Evolutionary conservation across 2,329 filamentous ascomycete species (phyloP).

Genomic region (Ceratocystiopsis minuta): DNA sequence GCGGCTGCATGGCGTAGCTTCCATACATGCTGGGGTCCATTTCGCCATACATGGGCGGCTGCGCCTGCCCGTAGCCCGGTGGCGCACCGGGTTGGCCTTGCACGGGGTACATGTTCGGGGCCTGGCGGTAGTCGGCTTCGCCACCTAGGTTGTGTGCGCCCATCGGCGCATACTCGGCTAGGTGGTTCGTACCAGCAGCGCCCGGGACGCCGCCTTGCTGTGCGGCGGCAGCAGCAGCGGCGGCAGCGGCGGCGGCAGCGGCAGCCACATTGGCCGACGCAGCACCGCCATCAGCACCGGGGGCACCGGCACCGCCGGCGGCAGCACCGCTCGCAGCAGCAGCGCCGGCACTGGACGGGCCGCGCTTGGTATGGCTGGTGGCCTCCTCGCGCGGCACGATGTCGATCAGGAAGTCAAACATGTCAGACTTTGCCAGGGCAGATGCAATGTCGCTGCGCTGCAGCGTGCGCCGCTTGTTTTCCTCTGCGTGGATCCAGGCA

Average conservation of each 20-base stretch:
- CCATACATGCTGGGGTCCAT: constrained; percentile 66
- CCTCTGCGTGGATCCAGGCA: constrained; percentile 97
- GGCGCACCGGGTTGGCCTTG: constrained; percentile 58
- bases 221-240: constrained; percentile 26
- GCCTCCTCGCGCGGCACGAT: constrained; percentile 95
- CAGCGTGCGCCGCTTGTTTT: constrained; percentile 91
- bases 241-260: constrained; percentile 8
- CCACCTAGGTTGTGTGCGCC: constrained; percentile 43
- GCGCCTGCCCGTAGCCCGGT: constrained; percentile 58
- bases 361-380: constrained; percentile 63
- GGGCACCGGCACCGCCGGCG: constrained; percentile 3
- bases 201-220: constrained; percentile 19
- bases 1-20: constrained; percentile 63
- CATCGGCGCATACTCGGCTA: constrained; percentile 39
- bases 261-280: constrained; percentile 27
- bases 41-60: constrained; percentile 62
- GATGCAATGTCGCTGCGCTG: constrained; percentile 94
- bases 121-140: constrained; percentile 64
- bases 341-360: constrained; percentile 24
- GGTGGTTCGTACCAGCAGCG: constrained; percentile 36
- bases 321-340: constrained; percentile 4
- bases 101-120: constrained; percentile 64
- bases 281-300: constrained; percentile 22
- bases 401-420: constrained; percentile 99
- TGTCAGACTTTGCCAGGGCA: constrained; percentile 89